Evolutionary conservation across 805 yeast species (phyloP), one percentile per base, ranked within the genome.

Genomic region (Candida succiphila): DNA sequence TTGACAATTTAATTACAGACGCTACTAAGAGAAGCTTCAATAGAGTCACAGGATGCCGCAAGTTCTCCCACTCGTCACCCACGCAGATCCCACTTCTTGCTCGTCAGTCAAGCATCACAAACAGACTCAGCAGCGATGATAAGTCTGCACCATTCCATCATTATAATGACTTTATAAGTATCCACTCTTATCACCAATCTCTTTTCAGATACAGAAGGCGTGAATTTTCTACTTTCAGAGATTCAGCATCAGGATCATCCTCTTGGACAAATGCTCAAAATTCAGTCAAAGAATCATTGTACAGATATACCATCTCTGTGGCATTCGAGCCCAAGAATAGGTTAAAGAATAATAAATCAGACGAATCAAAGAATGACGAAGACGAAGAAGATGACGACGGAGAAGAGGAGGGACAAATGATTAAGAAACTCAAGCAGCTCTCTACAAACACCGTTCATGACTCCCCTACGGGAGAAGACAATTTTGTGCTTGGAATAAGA

Each of bases 381-480:
- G 31, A 29, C 21, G 31, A 20, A n/a, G 31, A 29, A 20, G 31
- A 29, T 17, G 30, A 27, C 6, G 35, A 36, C n/a, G 38, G 36
- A 30, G 47, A 42, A 13, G 48, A 43, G 8, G 56, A 49, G 13
- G 54, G 51, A 6, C 42, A 41, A 18, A 40, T 54, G 39, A 32
- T 54, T n/a, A 42, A 46, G 25, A 46, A 46, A 19, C 45, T 42
- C 29, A 51, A 45, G 32, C 40, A 41, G 31, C 38, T 42, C 22
- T 17, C 36, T 51, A 3, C 41, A 30, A 47, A 8, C 24, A 43
- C 49, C 7, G 49, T 43, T 5, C 39, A 34, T 29, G 52, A 45
- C 31, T 80, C 87, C 5, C 75, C 83, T 5, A 68, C 85, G 2
- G 94, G 94, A 4, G 94, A 83, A 49, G 94, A 83, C 49, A 82